Conservation (phyloP, 805 yeast species). For the Starmerella riodocensis region DNA sequence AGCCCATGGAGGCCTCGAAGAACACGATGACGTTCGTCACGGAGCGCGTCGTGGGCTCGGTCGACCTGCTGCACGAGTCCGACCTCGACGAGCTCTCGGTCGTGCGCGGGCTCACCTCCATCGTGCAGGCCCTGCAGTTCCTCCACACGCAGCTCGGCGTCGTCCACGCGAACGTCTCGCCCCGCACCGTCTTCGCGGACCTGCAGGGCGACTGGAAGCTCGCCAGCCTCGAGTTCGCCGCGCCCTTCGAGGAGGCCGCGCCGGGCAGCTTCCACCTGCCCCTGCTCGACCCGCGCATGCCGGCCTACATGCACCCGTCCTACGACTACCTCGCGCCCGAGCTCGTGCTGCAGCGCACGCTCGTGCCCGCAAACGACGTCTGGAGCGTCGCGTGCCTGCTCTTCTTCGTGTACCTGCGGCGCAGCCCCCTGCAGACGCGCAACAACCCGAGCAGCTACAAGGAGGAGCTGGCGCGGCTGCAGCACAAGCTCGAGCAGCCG, state of each 20-base stretch:
- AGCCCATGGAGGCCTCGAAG: slow-evolving; percentile 80
- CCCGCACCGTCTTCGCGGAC: slow-evolving; percentile 62
- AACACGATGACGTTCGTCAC: slow-evolving; percentile 69
- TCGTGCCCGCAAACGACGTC: slow-evolving; percentile 60
- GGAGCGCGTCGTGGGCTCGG: slow-evolving; percentile 54
- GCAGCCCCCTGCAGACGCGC: slow-evolving; percentile 36
- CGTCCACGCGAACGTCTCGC: slow-evolving; percentile 68
- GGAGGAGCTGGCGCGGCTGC: slow-evolving; percentile 34
- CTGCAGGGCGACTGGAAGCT: slow-evolving; percentile 85
- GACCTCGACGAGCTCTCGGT: slow-evolving; percentile 58
- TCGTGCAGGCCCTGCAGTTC: slow-evolving; percentile 67
- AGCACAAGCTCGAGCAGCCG: slow-evolving; percentile 29
- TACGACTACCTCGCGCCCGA: slow-evolving; percentile 78
- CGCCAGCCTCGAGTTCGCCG: slow-evolving; percentile 51
- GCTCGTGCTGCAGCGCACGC: slow-evolving; percentile 48
- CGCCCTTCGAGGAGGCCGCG: slow-evolving; percentile 37
- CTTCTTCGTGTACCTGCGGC: slow-evolving; percentile 47
- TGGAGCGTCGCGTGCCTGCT: slow-evolving; percentile 75
- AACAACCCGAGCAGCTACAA: slow-evolving; percentile 38
- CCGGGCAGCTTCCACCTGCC: slow-evolving; percentile 51
- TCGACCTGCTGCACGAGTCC: slow-evolving; percentile 31
- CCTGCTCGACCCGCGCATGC: slow-evolving; percentile 63
- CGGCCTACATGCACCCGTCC: slow-evolving; percentile 54
- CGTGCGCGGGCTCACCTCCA: slow-evolving; percentile 70
- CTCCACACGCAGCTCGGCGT: slow-evolving; percentile 63